These are phyloP conservation scores for Termitomyces bulborhizus DNA, from an alignment of 768 basidiomycete species.

Conservation along the genomic window DNA sequence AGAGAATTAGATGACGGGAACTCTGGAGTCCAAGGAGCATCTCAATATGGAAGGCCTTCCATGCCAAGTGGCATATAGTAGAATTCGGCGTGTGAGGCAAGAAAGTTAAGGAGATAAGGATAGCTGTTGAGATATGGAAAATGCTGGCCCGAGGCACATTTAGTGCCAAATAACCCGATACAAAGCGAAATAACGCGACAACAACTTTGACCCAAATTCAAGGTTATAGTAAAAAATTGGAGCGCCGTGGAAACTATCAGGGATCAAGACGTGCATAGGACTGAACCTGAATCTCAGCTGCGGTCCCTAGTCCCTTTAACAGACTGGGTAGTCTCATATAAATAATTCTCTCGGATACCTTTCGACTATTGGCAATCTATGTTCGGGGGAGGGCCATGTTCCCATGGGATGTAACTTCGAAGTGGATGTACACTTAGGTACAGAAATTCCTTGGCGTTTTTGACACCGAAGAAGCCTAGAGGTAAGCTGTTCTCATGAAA, in stretches of 20 bases:
- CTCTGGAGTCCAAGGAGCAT: not conserved
- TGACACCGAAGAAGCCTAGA: not conserved
- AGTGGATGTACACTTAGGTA: not conserved
- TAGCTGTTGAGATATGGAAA: not conserved
- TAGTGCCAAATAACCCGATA: slow-evolving; percentile 1
- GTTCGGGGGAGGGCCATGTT: not conserved
- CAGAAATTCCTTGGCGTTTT: not conserved
- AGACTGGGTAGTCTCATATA: no score
- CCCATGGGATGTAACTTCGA: not conserved
- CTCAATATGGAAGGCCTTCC: not conserved
- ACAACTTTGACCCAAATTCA: not conserved
- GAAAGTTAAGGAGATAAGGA: not conserved
- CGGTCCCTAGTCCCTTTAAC: no score
- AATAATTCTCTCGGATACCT: not conserved
- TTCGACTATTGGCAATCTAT: not conserved
- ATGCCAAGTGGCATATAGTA: not conserved
- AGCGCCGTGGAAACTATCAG: no score
- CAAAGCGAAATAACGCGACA: slow-evolving; percentile 1
- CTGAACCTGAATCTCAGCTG: not conserved
- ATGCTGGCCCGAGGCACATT: not conserved
- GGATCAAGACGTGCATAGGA: no score
- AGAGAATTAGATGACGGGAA: not conserved
- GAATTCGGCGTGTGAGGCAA: not conserved
- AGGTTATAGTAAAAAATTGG: no score
- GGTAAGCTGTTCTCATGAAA: not conserved